phyloP scores from a whole-genome alignment of 192 early-diverging fungal genomes.

The Entrophospora sp. region DNA sequence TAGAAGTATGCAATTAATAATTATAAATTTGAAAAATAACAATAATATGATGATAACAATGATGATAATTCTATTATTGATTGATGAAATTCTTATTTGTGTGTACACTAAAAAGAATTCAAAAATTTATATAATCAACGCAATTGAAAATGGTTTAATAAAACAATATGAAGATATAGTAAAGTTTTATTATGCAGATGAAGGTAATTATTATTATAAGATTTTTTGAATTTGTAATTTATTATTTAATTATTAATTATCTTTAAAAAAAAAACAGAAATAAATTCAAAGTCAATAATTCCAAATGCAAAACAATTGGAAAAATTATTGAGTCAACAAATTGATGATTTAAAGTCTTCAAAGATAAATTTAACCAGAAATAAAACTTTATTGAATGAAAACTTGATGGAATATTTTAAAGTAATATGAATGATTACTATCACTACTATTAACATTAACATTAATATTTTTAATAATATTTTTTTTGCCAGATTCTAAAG shows the following conservation, averaged over 20 bases:
- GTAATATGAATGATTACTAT: background rate
- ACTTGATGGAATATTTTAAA: background rate
- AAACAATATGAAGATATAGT: constrained; percentile 2
- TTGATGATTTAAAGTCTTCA: background rate
- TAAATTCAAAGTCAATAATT: background rate
- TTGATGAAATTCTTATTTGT: too few relatives aligned
- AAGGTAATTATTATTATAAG: background rate
- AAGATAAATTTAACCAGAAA: background rate
- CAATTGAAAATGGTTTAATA: background rate
- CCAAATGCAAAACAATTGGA: constrained; percentile 6
- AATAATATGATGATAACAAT: too few relatives aligned
- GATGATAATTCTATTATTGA: too few relatives aligned
- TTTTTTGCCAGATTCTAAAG: background rate
- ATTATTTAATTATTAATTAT: background rate
- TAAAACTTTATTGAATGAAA: background rate
- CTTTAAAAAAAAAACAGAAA: background rate
- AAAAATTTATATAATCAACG: background rate
- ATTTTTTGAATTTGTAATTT: background rate
- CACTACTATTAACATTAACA: background rate
- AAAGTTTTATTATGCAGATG: background rate
- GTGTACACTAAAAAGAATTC: background rate
- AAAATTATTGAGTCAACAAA: background rate
- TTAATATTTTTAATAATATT: background rate
- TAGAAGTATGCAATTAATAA: background rate
- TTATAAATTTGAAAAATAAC: background rate